phyloP scores from a whole-genome alignment of 1,139 yeast species.

The Pichia sp. region DNA sequence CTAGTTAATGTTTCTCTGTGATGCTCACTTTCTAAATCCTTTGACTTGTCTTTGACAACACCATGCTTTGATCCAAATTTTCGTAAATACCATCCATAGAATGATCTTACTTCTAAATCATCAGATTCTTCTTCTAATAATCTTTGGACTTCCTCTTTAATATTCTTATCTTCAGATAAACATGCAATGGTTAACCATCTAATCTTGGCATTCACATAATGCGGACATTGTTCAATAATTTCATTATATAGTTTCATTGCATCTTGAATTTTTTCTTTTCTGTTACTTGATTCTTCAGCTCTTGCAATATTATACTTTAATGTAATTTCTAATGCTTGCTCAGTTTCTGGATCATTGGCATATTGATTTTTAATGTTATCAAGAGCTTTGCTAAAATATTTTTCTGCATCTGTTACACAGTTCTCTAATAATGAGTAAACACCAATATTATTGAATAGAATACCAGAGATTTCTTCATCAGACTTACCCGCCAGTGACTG shows the following conservation, averaged over 20 bases:
- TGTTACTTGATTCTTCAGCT: conserved; percentile 41
- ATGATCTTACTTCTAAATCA: conserved; percentile 78
- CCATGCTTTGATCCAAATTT: conserved; percentile 44
- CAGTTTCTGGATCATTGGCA: conserved; percentile 22
- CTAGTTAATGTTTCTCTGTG: conserved; percentile 80
- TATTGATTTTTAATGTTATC: conserved; percentile 22
- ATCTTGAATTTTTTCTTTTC: conserved; percentile 31
- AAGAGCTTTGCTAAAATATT: conserved; percentile 24
- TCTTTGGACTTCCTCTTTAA: conserved; percentile 48
- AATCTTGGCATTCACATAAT: conserved; percentile 70
- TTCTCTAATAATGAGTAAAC: conserved; percentile 65
- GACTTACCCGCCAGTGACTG: conserved; percentile 33
- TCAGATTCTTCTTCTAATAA: conserved; percentile 51
- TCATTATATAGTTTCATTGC: conserved; percentile 50
- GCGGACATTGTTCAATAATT: conserved; percentile 55
- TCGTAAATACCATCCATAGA: conserved; percentile 84
- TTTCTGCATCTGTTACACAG: conserved; percentile 28
- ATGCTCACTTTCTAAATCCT: conserved; percentile 67
- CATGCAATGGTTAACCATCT: conserved; percentile 50
- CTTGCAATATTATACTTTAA: conserved; percentile 60
- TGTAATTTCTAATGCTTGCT: conserved; percentile 38
- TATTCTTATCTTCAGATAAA: conserved; percentile 31
- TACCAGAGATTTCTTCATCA: conserved; percentile 50
- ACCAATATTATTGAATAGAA: conserved; percentile 76
- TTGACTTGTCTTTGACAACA: conserved; percentile 31